Percentiles rank a stretch among this genome's conserved stretches.
Evolutionary conservation across 148 eudicot genomes (phyloP).

Genomic region (Heliosperma pusillum): DNA sequence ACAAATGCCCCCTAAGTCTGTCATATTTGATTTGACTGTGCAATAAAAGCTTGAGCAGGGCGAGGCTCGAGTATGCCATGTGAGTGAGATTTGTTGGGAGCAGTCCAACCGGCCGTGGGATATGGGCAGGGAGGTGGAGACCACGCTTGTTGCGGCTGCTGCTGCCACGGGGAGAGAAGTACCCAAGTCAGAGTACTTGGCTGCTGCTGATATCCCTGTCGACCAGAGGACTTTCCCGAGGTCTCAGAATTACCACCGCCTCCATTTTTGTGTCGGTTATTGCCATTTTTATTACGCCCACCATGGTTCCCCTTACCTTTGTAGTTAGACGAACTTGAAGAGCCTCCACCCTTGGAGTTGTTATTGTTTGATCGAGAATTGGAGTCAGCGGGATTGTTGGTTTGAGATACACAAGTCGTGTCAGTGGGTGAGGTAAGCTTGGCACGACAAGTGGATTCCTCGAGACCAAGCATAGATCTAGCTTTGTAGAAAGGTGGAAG

Average conservation of each 20-base stretch:
- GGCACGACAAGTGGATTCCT: neutral
- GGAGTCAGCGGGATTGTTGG: neutral
- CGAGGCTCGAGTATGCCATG: too few species aligned
- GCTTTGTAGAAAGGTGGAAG: neutral
- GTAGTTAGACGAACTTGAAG: neutral
- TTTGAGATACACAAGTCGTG: neutral
- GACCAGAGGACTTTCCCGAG: neutral
- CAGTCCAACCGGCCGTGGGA: too few species aligned
- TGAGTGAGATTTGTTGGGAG: too few species aligned
- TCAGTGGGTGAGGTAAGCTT: neutral
- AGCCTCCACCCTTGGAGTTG: neutral
- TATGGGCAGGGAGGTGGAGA: too few species aligned
- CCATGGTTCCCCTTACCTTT: neutral
- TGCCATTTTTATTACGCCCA: neutral
- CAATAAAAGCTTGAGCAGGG: too few species aligned
- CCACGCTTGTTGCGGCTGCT: neutral
- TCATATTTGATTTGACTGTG: too few species aligned
- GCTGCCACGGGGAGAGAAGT: neutral
- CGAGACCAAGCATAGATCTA: neutral
- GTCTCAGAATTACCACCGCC: neutral
- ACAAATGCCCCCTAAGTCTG: too few species aligned
- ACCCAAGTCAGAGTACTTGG: neutral
- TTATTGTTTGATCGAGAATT: neutral
- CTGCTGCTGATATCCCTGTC: neutral
- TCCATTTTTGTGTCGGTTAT: neutral